A percentile compares a stretch with the other conserved stretches of the same genome.
Conservation (phyloP, 148 eudicot genomes). For the Heliosperma pusillum region DNA sequence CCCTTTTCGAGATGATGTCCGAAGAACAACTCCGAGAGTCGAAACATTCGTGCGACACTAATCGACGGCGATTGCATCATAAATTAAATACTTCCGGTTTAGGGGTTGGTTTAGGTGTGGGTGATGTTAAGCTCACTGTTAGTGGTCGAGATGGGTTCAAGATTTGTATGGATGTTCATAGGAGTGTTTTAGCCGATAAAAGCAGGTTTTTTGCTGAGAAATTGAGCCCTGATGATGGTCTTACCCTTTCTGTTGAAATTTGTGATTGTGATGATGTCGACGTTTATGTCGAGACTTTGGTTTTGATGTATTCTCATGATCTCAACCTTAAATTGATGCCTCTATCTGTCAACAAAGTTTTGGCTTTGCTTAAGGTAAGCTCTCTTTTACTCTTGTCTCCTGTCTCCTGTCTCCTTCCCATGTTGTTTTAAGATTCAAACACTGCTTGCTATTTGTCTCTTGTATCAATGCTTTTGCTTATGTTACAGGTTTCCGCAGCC, state of each 20-base stretch:
- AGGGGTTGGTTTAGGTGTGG: conserved; percentile 38
- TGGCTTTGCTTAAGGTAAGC: conserved; percentile 78
- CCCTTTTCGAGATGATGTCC: conserved; percentile 87
- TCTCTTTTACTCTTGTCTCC: background rate
- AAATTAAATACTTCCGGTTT: conserved; percentile 38
- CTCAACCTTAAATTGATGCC: conserved; percentile 59
- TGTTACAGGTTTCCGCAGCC: conserved; percentile 69
- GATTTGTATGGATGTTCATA: conserved; percentile 73
- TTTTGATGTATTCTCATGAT: conserved; percentile 77
- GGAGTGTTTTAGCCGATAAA: conserved; percentile 50
- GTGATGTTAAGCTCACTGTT: conserved; percentile 74
- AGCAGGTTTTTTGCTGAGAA: conserved; percentile 79
- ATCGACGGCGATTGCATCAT: conserved; percentile 40
- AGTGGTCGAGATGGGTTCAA: conserved; percentile 58
- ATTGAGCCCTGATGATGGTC: conserved; percentile 35
- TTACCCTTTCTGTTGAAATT: conserved; percentile 71
- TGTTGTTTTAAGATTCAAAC: too few relatives aligned
- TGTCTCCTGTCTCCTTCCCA: background rate
- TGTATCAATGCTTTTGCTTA: too few relatives aligned
- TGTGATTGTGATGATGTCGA: conserved; percentile 96
- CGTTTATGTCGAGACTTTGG: conserved; percentile 69
- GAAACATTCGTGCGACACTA: conserved; percentile 32
- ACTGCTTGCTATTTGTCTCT: too few relatives aligned
- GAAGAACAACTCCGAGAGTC: conserved; percentile 59
- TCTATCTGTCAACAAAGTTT: conserved; percentile 53